Conservation (phyloP, 2,329 filamentous ascomycete genomes). For the Leptosphaerulina australis region DNA sequence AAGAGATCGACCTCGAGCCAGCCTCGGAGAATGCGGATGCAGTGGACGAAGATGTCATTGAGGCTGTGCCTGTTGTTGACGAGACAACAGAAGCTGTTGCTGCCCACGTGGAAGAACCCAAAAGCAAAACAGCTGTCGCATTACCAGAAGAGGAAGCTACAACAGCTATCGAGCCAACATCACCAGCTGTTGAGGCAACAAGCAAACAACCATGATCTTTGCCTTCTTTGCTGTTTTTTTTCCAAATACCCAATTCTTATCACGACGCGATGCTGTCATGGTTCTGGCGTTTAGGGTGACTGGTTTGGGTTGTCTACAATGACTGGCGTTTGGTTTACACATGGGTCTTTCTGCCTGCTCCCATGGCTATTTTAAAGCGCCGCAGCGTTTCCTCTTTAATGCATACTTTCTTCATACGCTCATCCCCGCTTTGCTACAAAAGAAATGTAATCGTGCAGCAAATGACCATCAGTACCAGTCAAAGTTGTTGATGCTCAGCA, state of each 20-base stretch:
- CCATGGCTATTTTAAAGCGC: neutral
- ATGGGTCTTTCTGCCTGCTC: slow-evolving; percentile 8
- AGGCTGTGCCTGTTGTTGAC: neutral
- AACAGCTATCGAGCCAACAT: neutral
- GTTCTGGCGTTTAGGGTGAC: slow-evolving; percentile 7
- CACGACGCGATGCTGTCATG: slow-evolving; percentile 7
- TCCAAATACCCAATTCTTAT: slow-evolving; percentile 2
- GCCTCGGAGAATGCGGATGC: slow-evolving; percentile 6
- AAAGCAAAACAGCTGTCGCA: neutral
- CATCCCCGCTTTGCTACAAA: too few relatives aligned
- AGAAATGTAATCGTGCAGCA: too few relatives aligned
- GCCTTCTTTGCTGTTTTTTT: slow-evolving; percentile 3
- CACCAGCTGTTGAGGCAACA: neutral
- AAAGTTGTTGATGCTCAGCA: too few relatives aligned
- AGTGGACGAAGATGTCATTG: neutral
- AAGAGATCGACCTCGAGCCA: slow-evolving; percentile 26
- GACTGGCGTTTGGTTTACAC: slow-evolving; percentile 5
- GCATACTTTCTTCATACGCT: slow-evolving; percentile 1
- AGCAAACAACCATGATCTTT: neutral
- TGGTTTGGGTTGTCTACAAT: neutral
- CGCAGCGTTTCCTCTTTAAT: neutral
- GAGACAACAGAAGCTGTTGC: neutral
- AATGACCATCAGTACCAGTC: too few relatives aligned
- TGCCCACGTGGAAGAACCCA: neutral
- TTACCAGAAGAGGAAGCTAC: neutral